Conservation (phyloP, 768 basidiomycete species). For the Rhodotorula taiwanensis region DNA sequence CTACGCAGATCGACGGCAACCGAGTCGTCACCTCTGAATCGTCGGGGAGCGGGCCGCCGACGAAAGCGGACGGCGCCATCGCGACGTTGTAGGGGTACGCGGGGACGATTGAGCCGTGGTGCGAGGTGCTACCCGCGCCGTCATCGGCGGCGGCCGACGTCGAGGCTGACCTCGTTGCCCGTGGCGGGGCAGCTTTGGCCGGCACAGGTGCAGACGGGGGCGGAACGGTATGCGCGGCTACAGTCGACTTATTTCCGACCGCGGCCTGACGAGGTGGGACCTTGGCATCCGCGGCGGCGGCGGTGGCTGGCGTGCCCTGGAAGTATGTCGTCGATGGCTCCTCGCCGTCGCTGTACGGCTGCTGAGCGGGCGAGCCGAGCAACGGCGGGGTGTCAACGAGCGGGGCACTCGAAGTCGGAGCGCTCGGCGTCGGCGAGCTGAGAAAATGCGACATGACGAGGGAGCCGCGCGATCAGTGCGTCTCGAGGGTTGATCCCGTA, state of each 20-base stretch:
- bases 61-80: slow-evolving; percentile 43
- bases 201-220: slow-evolving; percentile 1
- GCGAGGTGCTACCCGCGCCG: too few relatives aligned
- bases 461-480: too few relatives aligned
- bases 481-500: too few relatives aligned
- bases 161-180: too few relatives aligned
- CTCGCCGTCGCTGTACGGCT: not conserved
- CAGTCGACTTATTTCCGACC: too few relatives aligned
- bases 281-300: too few relatives aligned
- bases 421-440: slow-evolving; percentile 21
- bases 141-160: too few relatives aligned
- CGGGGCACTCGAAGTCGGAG: not conserved
- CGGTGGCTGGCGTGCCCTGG: too few relatives aligned
- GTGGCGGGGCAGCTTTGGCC: too few relatives aligned
- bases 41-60: slow-evolving; percentile 46
- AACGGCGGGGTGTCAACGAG: slow-evolving; percentile 18
- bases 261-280: too few relatives aligned
- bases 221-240: not conserved
- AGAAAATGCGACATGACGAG: slow-evolving; percentile 12
- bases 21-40: slow-evolving; percentile 63
- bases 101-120: slow-evolving; percentile 28
- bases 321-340: too few relatives aligned
- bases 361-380: slow-evolving; percentile 10
- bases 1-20: slow-evolving; percentile 81
- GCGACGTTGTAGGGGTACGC: slow-evolving; percentile 39